These are phyloP conservation scores for Alternaria atra DNA, from an alignment of 2,329 filamentous ascomycete genomes.

Conservation along the genomic window DNA sequence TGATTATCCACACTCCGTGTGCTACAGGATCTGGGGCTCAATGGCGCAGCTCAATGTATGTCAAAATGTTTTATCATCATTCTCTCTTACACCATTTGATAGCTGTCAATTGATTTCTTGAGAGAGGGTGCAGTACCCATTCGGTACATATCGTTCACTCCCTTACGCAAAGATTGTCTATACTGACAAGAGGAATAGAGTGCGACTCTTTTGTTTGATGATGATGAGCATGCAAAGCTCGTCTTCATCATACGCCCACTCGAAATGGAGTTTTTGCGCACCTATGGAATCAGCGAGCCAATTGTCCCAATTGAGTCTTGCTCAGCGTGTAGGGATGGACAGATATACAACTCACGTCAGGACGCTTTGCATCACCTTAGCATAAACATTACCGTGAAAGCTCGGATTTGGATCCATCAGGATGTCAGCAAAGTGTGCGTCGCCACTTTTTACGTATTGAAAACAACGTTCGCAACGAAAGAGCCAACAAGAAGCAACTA, in stretches of 20 bases:
- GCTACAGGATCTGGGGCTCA: slow-evolving; percentile 7
- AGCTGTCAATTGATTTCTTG: too few species aligned
- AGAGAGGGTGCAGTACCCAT: too few species aligned
- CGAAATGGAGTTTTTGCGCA: neutral
- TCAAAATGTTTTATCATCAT: neutral
- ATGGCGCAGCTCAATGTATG: neutral
- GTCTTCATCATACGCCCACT: neutral
- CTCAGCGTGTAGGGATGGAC: neutral
- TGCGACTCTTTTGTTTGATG: neutral
- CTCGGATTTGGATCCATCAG: neutral
- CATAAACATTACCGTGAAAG: neutral
- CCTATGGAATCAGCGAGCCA: neutral
- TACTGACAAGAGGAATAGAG: neutral
- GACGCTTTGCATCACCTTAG: neutral
- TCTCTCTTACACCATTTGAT: too few species aligned
- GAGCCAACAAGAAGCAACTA: slow-evolving; percentile 3
- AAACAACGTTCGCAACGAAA: slow-evolving; percentile 3
- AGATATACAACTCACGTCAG: neutral
- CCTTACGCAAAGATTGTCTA: neutral
- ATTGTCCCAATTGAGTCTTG: neutral
- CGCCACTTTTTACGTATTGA: neutral
- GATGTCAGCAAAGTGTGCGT: neutral
- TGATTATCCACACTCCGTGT: neutral
- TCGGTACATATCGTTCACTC: too few species aligned
- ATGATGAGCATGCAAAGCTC: neutral